phyloP scores from a whole-genome alignment of 768 basidiomycete species.

The Lactarius akahatsu region DNA sequence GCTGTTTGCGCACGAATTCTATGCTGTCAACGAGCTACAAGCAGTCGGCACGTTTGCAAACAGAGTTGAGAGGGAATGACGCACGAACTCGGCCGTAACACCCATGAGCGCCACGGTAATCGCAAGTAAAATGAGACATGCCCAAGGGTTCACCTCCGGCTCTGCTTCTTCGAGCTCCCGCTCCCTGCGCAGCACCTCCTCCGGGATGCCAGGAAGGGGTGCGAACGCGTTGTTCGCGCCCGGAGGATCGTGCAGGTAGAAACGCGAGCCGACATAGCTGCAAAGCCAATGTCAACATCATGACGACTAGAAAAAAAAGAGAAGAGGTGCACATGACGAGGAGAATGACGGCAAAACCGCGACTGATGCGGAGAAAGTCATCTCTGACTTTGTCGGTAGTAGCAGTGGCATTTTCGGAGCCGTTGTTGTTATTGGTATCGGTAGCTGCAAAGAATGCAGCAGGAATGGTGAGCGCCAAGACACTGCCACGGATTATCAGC shows the following conservation, averaged over 20 bases:
- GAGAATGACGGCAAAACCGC: conserved; percentile 63
- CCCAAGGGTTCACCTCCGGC: conserved; percentile 63
- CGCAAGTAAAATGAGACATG: conserved; percentile 53
- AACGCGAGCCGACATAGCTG: conserved; percentile 65
- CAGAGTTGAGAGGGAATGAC: conserved; percentile 22
- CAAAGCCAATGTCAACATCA: background rate
- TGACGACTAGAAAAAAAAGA: background rate
- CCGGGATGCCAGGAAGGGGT: conserved; percentile 43
- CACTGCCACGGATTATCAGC: conserved; percentile 39
- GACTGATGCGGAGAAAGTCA: conserved; percentile 58
- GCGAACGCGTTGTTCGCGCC: conserved; percentile 51
- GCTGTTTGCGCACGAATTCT: conserved; percentile 47
- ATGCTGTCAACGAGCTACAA: conserved; percentile 63
- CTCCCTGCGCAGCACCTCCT: conserved; percentile 35
- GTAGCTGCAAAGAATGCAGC: conserved; percentile 67
- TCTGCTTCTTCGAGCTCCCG: conserved; percentile 45
- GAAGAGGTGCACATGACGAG: conserved; percentile 50
- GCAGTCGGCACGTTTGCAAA: background rate
- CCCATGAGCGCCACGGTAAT: conserved; percentile 62
- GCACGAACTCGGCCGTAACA: conserved; percentile 68
- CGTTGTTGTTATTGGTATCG: conserved; percentile 39
- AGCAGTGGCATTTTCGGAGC: conserved; percentile 30
- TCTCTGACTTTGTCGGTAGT: conserved; percentile 46
- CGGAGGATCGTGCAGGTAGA: conserved; percentile 71
- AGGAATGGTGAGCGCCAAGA: conserved; percentile 61